These are phyloP conservation scores for Vairimorpha apis DNA, from an alignment of 371 early-diverging fungal genomes.

Conservation along the genomic window DNA sequence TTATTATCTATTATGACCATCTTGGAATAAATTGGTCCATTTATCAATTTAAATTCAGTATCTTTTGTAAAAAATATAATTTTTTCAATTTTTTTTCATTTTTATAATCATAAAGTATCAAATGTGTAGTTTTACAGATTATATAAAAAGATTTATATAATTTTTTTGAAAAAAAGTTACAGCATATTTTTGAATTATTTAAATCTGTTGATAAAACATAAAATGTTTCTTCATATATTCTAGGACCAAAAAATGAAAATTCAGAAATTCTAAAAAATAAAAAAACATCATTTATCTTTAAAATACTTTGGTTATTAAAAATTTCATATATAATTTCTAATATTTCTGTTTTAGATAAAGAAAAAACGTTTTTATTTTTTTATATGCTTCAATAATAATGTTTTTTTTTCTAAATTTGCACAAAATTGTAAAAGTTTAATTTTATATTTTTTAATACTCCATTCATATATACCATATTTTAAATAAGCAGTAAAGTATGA, in stretches of 20 bases:
- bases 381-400: not conserved
- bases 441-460: slow-evolving; percentile 7
- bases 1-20: slow-evolving; percentile 48
- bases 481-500: slow-evolving; percentile 1
- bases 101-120: slow-evolving; percentile 23
- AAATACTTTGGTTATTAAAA: not conserved
- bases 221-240: slow-evolving; percentile 35
- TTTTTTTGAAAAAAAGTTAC: not conserved
- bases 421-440: not conserved
- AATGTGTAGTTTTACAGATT: slow-evolving; percentile 18
- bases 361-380: not conserved
- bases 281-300: not conserved
- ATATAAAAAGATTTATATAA: slow-evolving; percentile 4
- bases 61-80: slow-evolving; percentile 11
- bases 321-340: slow-evolving; percentile 14
- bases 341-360: not conserved
- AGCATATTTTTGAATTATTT: not conserved
- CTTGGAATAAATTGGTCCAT: not conserved
- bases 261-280: slow-evolving; percentile 25
- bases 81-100: not conserved
- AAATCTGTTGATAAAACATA: not conserved
- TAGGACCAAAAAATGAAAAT: slow-evolving; percentile 25
- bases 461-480: slow-evolving; percentile 8
- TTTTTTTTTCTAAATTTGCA: not conserved
- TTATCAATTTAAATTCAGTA: not conserved